Percentiles rank a stretch among this genome's conserved stretches.
These are phyloP conservation scores for Beta vulgaris DNA, from an alignment of 148 eudicot species.

Conservation along the genomic window DNA sequence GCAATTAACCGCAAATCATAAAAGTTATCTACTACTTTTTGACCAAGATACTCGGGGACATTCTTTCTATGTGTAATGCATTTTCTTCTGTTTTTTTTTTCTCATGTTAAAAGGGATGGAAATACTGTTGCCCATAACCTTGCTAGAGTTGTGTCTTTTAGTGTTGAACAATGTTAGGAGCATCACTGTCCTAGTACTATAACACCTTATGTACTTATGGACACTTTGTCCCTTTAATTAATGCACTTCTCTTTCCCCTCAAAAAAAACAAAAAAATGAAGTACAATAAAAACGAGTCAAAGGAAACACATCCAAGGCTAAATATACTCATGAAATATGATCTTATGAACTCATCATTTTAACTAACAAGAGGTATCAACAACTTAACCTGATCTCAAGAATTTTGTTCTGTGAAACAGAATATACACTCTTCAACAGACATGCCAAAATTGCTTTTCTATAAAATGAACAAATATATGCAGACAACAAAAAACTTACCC, in stretches of 20 bases:
- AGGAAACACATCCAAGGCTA: background rate
- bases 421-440: conserved; percentile 20
- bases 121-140: too few relatives aligned
- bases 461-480: conserved; percentile 11
- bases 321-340: background rate
- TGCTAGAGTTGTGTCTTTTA: too few relatives aligned
- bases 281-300: background rate
- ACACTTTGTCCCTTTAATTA: too few relatives aligned
- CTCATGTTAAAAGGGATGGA: too few relatives aligned
- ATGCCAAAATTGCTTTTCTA: conserved; percentile 25
- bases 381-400: background rate
- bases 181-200: too few relatives aligned
- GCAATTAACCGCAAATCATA: background rate
- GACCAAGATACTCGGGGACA: too few relatives aligned
- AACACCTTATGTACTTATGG: too few relatives aligned
- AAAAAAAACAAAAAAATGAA: too few relatives aligned
- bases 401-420: conserved; percentile 4
- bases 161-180: too few relatives aligned
- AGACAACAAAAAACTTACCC: conserved; percentile 9
- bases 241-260: too few relatives aligned
- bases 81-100: too few relatives aligned
- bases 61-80: too few relatives aligned
- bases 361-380: background rate
- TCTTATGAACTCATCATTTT: background rate
- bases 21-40: background rate